Evolutionary conservation across 2,329 filamentous ascomycete genomes (phyloP).

Genomic region (Penicillium paneum): DNA sequence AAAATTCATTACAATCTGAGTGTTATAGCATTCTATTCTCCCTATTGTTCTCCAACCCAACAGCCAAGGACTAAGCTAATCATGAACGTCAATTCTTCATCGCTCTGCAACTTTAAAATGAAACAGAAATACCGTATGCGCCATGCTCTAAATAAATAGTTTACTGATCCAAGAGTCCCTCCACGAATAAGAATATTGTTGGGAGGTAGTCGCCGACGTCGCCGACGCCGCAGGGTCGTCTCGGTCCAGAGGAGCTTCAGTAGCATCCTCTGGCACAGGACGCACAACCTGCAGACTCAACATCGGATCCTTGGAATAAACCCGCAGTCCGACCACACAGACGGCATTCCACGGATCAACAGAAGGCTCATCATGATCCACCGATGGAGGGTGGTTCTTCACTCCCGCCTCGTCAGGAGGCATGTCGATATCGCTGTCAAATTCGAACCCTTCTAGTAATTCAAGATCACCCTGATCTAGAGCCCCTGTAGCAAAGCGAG

Average conservation of each 20-base stretch:
- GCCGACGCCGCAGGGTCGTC: slow-evolving; percentile 41
- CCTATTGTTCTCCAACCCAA: not conserved
- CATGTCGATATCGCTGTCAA: slow-evolving; percentile 45
- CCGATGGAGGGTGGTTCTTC: slow-evolving; percentile 6
- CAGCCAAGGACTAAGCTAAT: not conserved
- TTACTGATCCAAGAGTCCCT: slow-evolving; percentile 19
- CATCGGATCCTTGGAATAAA: slow-evolving; percentile 53
- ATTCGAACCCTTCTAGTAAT: slow-evolving; percentile 41
- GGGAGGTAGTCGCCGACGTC: slow-evolving; percentile 10
- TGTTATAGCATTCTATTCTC: not conserved
- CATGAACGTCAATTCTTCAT: not conserved
- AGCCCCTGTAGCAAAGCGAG: slow-evolving; percentile 20
- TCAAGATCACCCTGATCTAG: slow-evolving; percentile 33
- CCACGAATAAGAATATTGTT: slow-evolving; percentile 9
- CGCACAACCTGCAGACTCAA: slow-evolving; percentile 54
- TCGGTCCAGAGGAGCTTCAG: slow-evolving; percentile 43
- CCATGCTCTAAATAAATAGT: not conserved
- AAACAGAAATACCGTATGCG: not conserved
- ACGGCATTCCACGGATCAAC: slow-evolving; percentile 58
- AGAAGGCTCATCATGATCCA: slow-evolving; percentile 5
- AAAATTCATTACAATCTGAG: not conserved
- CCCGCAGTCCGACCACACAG: slow-evolving; percentile 57
- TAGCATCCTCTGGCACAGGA: slow-evolving; percentile 39
- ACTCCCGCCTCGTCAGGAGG: slow-evolving; percentile 26
- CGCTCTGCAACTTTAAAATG: not conserved